These are phyloP conservation scores for Otatea glauca DNA, from an alignment of 176 grass and related monocot genomes.

Conservation along the genomic window DNA sequence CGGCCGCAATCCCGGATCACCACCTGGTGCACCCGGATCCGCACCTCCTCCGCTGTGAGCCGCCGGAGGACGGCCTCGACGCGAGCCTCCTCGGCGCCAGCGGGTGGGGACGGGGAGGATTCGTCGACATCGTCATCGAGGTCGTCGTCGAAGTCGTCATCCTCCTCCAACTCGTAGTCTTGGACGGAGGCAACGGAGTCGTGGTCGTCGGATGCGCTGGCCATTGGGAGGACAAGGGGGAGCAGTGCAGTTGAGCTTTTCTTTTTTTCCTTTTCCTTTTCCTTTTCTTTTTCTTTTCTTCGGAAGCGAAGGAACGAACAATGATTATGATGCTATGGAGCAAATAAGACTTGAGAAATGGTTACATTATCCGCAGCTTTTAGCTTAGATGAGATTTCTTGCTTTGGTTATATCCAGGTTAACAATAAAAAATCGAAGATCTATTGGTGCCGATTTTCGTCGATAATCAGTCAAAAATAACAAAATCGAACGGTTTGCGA, in stretches of 20 bases:
- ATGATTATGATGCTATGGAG: too few relatives aligned
- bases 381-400: too few relatives aligned
- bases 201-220: constrained; percentile 23
- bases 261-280: too few relatives aligned
- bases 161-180: neutral
- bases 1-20: constrained; percentile 62
- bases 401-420: too few relatives aligned
- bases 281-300: too few relatives aligned
- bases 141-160: constrained; percentile 39
- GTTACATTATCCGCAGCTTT: too few relatives aligned
- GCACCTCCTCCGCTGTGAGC: constrained; percentile 64
- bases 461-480: too few relatives aligned
- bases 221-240: constrained; percentile 27
- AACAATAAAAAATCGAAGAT: too few relatives aligned
- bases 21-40: constrained; percentile 75
- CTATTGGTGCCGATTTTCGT: too few relatives aligned
- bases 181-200: neutral
- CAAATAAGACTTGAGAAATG: too few relatives aligned
- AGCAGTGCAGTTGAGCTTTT: neutral
- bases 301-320: too few relatives aligned
- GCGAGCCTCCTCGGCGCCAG: constrained; percentile 5
- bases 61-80: constrained; percentile 55
- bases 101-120: neutral
- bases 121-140: constrained; percentile 40
- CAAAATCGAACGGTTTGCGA: too few relatives aligned